Evolutionary conservation across 352 stramenopile species (phyloP).

Genomic region (Phytophthora sp.): DNA sequence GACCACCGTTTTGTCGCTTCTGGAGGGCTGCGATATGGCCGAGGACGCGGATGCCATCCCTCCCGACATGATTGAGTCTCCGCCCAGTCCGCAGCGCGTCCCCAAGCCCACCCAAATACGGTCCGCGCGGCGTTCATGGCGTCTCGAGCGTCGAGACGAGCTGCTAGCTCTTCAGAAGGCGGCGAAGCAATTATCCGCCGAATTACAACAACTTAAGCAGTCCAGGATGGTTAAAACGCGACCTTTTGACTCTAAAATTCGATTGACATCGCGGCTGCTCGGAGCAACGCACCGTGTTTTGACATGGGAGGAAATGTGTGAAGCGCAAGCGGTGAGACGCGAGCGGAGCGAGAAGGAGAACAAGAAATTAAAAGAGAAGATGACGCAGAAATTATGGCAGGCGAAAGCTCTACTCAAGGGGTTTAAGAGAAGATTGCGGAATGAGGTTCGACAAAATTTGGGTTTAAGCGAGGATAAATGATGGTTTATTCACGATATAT

Average conservation of each 20-base stretch:
- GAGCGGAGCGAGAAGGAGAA: constrained; percentile 21
- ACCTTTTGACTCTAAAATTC: not conserved
- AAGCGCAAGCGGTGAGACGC: constrained; percentile 6
- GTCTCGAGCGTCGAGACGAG: constrained; percentile 20
- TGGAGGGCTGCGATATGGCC: constrained; percentile 32
- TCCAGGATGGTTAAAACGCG: constrained; percentile 3
- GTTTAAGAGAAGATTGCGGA: constrained; percentile 28
- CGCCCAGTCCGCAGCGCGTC: not conserved
- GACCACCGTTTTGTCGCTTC: constrained; percentile 13
- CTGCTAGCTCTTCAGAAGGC: constrained; percentile 8
- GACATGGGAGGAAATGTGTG: constrained; percentile 23
- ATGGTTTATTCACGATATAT: constrained; percentile 1
- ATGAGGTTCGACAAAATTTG: constrained; percentile 18
- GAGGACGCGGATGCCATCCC: constrained; percentile 25
- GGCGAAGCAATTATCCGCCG: constrained; percentile 7
- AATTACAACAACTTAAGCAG: constrained; percentile 25
- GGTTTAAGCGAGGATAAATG: not conserved
- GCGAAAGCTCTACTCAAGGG: constrained; percentile 24
- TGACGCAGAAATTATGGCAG: constrained; percentile 12
- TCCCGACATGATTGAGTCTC: not conserved
- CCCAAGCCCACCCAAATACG: not conserved
- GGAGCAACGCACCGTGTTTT: constrained; percentile 2
- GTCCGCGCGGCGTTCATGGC: constrained; percentile 8
- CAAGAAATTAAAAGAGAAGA: constrained; percentile 17
- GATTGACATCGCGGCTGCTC: not conserved